A percentile compares a stretch with the other conserved stretches of the same genome.
Conservation (phyloP, 2,329 filamentous ascomycete genomes). For the Arthrinium puccinioides region DNA sequence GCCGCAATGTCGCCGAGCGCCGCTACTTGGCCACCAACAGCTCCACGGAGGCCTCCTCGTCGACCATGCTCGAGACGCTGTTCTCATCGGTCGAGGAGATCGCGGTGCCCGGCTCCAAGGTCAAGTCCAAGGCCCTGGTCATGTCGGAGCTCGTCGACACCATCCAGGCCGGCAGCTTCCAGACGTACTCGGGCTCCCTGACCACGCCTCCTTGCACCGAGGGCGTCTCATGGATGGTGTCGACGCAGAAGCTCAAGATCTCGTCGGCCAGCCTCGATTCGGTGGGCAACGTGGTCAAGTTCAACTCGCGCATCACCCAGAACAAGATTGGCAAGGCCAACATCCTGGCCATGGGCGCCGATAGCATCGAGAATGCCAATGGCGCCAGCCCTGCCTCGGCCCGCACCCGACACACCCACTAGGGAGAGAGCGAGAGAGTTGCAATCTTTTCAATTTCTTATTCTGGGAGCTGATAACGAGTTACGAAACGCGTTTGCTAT, state of each 20-base stretch:
- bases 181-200: conserved; percentile 38
- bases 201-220: conserved; percentile 44
- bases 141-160: conserved; percentile 34
- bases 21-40: conserved; percentile 25
- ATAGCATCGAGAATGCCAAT: too few relatives aligned
- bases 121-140: conserved; percentile 31
- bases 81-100: conserved; percentile 34
- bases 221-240: conserved; percentile 39
- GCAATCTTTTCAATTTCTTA: too few relatives aligned
- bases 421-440: too few relatives aligned
- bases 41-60: conserved; percentile 26
- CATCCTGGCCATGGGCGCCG: conserved; percentile 17
- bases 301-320: conserved; percentile 40
- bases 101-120: conserved; percentile 31
- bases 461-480: too few relatives aligned
- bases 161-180: conserved; percentile 28
- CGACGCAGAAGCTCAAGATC: conserved; percentile 32
- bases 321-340: conserved; percentile 32
- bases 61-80: conserved; percentile 38
- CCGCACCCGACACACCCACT: too few relatives aligned
- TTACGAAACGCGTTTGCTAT: too few relatives aligned
- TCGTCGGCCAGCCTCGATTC: conserved; percentile 28
- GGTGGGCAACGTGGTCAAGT: conserved; percentile 36
- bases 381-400: too few relatives aligned
- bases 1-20: conserved; percentile 4